Evolutionary conservation across 768 basidiomycete genomes (phyloP).

Genomic region (Lactifluus hygrophoroides): DNA sequence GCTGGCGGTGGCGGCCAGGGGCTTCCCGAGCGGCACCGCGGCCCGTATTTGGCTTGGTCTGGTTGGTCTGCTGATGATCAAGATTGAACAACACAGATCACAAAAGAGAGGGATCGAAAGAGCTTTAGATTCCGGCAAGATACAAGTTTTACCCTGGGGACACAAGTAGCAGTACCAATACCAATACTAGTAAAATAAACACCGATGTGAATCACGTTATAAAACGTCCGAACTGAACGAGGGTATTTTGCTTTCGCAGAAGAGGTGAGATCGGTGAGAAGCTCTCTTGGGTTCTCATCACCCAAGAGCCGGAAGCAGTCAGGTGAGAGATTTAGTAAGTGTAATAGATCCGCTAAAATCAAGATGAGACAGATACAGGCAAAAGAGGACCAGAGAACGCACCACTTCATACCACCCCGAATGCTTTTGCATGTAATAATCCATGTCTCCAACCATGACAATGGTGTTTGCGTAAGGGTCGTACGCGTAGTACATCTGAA

Average conservation of each 20-base stretch:
- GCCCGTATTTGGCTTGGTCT: background rate
- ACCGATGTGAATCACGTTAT: background rate
- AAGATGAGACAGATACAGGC: background rate
- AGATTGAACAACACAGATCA: too few relatives aligned
- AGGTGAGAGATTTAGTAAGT: background rate
- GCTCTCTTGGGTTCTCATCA: background rate
- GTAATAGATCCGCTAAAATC: background rate
- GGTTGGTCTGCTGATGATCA: too few relatives aligned
- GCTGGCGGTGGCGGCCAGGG: constrained; percentile 2
- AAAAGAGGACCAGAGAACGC: background rate
- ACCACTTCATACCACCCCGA: background rate
- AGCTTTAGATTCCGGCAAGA: too few relatives aligned
- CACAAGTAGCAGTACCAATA: background rate
- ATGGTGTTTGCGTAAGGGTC: background rate
- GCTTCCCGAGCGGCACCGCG: background rate
- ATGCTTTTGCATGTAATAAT: background rate
- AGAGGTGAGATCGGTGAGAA: background rate
- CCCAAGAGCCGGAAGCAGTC: background rate
- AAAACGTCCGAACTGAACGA: background rate
- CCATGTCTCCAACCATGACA: background rate
- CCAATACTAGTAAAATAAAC: background rate
- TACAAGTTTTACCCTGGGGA: too few relatives aligned
- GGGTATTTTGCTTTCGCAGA: background rate
- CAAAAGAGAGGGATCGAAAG: too few relatives aligned
- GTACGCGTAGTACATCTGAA: background rate